Evolutionary conservation across 306 rosid genomes (phyloP).

Genomic region (Malus asiatica): DNA sequence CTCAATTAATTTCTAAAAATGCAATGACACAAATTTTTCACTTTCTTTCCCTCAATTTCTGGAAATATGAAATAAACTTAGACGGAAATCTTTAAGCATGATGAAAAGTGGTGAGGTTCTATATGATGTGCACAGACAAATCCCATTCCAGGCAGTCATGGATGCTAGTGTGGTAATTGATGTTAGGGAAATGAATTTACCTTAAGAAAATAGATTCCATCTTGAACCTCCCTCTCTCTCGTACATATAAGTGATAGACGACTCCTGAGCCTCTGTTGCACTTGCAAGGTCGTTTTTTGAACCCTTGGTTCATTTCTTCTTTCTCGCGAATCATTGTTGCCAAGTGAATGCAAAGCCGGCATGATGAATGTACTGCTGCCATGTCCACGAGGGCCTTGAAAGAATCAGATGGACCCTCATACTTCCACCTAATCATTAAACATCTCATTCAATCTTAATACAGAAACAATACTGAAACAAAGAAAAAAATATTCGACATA

Average conservation of each 20-base stretch:
- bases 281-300: conserved; percentile 81
- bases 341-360: conserved; percentile 97
- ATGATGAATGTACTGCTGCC: conserved; percentile 98
- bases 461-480: not conserved
- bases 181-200: conserved; percentile 29
- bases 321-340: conserved; percentile 61
- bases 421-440: conserved; percentile 75
- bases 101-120: not conserved
- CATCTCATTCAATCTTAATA: conserved; percentile 11
- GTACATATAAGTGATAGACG: conserved; percentile 62
- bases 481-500: not conserved
- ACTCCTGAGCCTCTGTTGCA: conserved; percentile 73
- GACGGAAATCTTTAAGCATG: not conserved
- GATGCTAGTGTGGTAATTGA: not conserved
- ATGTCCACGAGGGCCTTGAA: conserved; percentile 98
- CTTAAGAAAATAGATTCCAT: conserved; percentile 84
- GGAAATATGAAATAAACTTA: not conserved
- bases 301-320: conserved; percentile 58
- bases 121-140: not conserved
- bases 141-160: not conserved
- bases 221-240: conserved; percentile 88
- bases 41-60: not conserved
- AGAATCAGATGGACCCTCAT: conserved; percentile 90
- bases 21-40: not conserved
- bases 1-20: not conserved